These are phyloP conservation scores for Onygena corvina DNA, from an alignment of 2,329 filamentous ascomycete genomes.

Conservation along the genomic window DNA sequence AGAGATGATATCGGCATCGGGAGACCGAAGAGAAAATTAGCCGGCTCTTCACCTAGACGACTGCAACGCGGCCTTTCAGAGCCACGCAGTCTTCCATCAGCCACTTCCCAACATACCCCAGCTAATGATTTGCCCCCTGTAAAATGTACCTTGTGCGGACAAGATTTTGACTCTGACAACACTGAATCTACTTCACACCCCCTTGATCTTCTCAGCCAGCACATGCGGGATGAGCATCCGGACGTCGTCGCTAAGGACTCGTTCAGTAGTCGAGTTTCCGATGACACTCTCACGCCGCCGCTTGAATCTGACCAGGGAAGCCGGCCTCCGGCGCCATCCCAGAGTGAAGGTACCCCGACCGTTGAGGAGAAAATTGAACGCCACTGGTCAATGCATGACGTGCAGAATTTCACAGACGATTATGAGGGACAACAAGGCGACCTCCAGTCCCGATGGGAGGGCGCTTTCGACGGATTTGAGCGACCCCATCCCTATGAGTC, in stretches of 20 bases:
- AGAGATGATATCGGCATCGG: constrained; percentile 6
- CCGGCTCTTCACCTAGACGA: constrained; percentile 2
- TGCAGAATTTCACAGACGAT: constrained; percentile 24
- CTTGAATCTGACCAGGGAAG: constrained; percentile 10
- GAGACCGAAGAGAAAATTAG: neutral
- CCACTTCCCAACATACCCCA: constrained; percentile 7
- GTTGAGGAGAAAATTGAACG: constrained; percentile 25
- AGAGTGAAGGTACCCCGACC: neutral
- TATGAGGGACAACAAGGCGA: constrained; percentile 25
- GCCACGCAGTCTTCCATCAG: constrained; percentile 7
- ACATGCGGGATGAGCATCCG: constrained; percentile 27
- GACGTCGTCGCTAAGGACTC: constrained; percentile 18
- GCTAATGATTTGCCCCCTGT: constrained; percentile 10
- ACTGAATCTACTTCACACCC: constrained; percentile 19
- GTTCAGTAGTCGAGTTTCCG: constrained; percentile 6
- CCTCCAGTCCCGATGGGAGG: constrained; percentile 25
- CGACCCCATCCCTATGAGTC: constrained; percentile 28
- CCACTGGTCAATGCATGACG: constrained; percentile 30
- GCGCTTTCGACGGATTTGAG: constrained; percentile 22
- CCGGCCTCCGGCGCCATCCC: neutral
- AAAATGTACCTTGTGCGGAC: constrained; percentile 30
- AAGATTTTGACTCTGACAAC: constrained; percentile 23
- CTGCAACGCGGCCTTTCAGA: constrained; percentile 6
- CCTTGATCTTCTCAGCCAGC: constrained; percentile 24
- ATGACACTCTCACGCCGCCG: constrained; percentile 10